Evolutionary conservation across 176 grass and related monocot species (phyloP).

Genomic region (Aegilops umbellulata): DNA sequence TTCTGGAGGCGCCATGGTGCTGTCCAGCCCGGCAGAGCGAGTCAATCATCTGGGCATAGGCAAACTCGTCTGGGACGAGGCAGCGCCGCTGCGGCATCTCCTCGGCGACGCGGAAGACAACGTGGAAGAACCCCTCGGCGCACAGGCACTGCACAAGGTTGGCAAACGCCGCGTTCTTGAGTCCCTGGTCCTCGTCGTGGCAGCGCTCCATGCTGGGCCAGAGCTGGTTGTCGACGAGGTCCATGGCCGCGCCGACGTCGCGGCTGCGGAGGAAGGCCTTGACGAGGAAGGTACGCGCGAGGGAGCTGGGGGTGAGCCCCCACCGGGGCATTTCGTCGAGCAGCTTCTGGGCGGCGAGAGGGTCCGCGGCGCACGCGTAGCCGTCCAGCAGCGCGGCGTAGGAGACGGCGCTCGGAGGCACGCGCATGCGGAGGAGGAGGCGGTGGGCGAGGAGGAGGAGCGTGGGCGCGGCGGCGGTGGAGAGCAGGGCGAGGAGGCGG

Average conservation of each 20-base stretch:
- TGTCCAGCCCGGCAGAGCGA: conserved; percentile 63
- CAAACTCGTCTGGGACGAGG: conserved; percentile 45
- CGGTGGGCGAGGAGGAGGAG: conserved; percentile 48
- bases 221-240: conserved; percentile 40
- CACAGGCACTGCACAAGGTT: conserved; percentile 80
- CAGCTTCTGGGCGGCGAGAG: conserved; percentile 43
- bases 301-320: conserved; percentile 53
- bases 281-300: conserved; percentile 56
- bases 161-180: conserved; percentile 71
- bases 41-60: conserved; percentile 80
- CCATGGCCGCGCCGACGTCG: conserved; percentile 29
- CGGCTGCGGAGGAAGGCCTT: conserved; percentile 65
- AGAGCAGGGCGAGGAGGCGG: conserved; percentile 61
- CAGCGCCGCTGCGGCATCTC: conserved; percentile 64
- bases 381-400: conserved; percentile 72
- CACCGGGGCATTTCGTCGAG: conserved; percentile 72
- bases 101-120: conserved; percentile 59
- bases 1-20: conserved; percentile 70
- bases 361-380: conserved; percentile 45
- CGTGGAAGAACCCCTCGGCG: conserved; percentile 60
- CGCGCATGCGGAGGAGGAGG: conserved; percentile 57
- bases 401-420: conserved; percentile 35
- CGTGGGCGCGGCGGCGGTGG: not conserved
- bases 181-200: conserved; percentile 28
- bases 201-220: conserved; percentile 45